Evolutionary conservation across 176 grass and related monocot genomes (phyloP), one percentile per base, ranked within the genome.

Genomic region (Puccinellia tenuiflora): DNA sequence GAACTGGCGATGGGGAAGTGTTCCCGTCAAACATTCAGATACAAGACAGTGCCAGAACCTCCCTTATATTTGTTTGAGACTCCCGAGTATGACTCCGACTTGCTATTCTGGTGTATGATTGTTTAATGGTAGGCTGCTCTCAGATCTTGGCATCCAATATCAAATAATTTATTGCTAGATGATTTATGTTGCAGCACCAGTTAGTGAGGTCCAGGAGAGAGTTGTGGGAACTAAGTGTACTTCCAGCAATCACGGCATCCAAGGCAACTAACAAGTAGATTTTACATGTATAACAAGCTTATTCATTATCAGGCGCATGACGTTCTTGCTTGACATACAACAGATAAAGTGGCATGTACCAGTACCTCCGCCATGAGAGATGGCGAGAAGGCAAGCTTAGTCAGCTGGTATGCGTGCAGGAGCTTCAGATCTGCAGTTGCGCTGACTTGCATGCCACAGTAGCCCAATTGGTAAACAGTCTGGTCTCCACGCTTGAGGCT

Each of bases 31-130:
- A 79, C 67, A 57, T 78, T 56, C 57, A 68, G 47, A 79, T 73
- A 28, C n/a, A 29, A 54, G 72, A 57, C 24, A 40, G 54, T 54
- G 50, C 39, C 14, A 85, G 37, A 33, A 22, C 42, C 24, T 61
- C 37, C 79, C 37, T 66, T 55, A 68, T 82, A 82, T 81, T 59
- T 87, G 1, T 57, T 81, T 47, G 4, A 87, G 70, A 38, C 34
- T 40, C 22, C 15, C 25, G 6, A 82, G 61, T 50, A 69, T 80
- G 35, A 34, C 25, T 50, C 43, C 47, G 42, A 47, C 68, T 72
- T 39, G 62, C 66, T 69, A 35, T 68, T 71, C 68, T 73, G 43
- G 70, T 50, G 43, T 73, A 50, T 48, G 5, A 64, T 64, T 33
- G 17, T 64, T 79, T 50, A 73, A 50, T 79, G 6, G 40, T 64